Base-by-base conservation (phyloP, 768 basidiomycete species). In the Boletus sensibilis region DNA sequence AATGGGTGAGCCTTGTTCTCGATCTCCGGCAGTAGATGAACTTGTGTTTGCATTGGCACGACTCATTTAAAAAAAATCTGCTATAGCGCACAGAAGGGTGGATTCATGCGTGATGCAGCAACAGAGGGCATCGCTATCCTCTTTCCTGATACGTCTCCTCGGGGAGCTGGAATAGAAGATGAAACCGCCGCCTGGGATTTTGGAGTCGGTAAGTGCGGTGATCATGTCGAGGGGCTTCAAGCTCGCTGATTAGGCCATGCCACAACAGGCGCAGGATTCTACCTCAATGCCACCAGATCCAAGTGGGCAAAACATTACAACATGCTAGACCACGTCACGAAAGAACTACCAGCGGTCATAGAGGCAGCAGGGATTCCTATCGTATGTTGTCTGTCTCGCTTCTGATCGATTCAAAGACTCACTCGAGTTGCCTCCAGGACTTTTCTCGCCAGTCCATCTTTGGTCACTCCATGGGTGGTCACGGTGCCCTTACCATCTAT, bases 391-490 rank as follows among this genome's bases (percentile, higher is more conserved):
- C 41, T 44, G 35, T 46, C 31, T 50, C 21, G n/a, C 31, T 44
- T 55, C 50, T 44, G 25, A 12, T 31, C 23, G 27, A 18, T 49
- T 38, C 14, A 21, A 43, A 18, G 54, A 34, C 13, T 53, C 39
- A 60, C 39, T 35, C 6, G 31, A 23, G 21, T 40, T 31, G n/a
- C 34, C 8, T 5, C 25, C 64, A 94, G 92, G 93, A 98, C 76
- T 80, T 87, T 62, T 79, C 76, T 33, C 85, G 90, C 49, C 86
- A 91, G 68, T 94, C 93, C 21, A 87, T 98, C 65, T 90, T 93
- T 67, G 97, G 97, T 11, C 97, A 99, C 73, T 94, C 91, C 43
- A 99, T 98, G 97, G 93, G 92, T 55, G 97, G 97, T 2, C 94
- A 97, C 68, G 97, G 97, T 9, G 94, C 97, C 13, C 80, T 99